A percentile compares a stretch with the other conserved stretches of the same genome.
phyloP scores from a whole-genome alignment of 2,329 filamentous ascomycete genomes.

The Calonectria ilicicola region DNA sequence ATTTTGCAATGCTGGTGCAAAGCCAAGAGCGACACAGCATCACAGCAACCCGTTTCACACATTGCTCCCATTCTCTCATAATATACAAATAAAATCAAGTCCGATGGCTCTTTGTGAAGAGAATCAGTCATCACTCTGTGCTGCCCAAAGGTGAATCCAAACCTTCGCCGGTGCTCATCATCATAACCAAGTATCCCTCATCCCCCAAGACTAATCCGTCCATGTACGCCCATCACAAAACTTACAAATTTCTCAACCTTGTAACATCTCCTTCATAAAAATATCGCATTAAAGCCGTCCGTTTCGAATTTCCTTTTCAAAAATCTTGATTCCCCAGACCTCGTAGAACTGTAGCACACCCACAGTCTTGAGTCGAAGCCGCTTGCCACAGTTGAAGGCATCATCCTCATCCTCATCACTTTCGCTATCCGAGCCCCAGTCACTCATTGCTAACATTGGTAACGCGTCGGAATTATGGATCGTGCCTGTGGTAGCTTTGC shows the following conservation, averaged over 20 bases:
- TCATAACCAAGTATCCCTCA: background rate
- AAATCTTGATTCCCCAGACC: conserved; percentile 65
- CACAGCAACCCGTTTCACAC: background rate
- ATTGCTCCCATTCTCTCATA: conserved; percentile 8
- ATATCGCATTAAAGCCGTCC: conserved; percentile 42
- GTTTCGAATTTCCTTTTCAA: conserved; percentile 66
- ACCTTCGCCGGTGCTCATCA: background rate
- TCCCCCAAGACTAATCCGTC: background rate
- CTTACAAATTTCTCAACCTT: background rate
- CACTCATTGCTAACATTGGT: conserved; percentile 44
- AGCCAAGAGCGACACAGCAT: background rate
- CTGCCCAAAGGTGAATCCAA: background rate
- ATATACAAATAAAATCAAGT: background rate
- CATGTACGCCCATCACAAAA: conserved; percentile 4
- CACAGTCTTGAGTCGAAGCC: conserved; percentile 51
- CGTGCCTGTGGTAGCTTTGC: conserved; percentile 37
- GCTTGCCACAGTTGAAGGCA: conserved; percentile 44
- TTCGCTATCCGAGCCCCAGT: conserved; percentile 49
- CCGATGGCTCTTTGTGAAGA: background rate
- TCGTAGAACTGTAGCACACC: conserved; percentile 54
- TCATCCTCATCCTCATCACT: conserved; percentile 49
- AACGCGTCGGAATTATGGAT: conserved; percentile 34
- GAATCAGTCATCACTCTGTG: background rate
- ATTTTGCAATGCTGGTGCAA: background rate
- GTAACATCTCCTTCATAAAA: background rate